These are phyloP conservation scores for Inonotus hispidus DNA, from an alignment of 1,284 basidiomycete genomes.

Conservation along the genomic window DNA sequence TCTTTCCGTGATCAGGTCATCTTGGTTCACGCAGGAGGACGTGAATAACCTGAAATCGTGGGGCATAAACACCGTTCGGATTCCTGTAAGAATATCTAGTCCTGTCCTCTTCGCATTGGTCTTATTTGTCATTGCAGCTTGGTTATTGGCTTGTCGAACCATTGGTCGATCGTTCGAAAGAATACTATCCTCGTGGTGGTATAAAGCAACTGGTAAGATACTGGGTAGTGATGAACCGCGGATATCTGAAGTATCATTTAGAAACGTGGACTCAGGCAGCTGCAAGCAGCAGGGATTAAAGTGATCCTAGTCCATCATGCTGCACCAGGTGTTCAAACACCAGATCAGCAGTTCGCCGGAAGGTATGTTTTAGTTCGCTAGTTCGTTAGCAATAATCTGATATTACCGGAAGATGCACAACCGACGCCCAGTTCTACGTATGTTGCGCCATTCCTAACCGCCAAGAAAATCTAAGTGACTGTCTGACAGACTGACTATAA, in stretches of 20 bases:
- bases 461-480: not conserved
- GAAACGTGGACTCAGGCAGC: slow-evolving; percentile 55
- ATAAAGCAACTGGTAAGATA: slow-evolving; percentile 50
- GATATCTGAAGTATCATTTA: slow-evolving; percentile 24
- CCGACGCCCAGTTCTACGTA: slow-evolving; percentile 70
- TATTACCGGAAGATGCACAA: slow-evolving; percentile 45
- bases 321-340: slow-evolving; percentile 61
- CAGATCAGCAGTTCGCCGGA: slow-evolving; percentile 61
- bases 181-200: slow-evolving; percentile 67
- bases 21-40: slow-evolving; percentile 66
- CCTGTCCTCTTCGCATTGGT: not conserved
- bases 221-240: not conserved
- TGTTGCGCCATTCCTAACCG: slow-evolving; percentile 21
- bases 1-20: slow-evolving; percentile 36
- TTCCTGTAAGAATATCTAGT: slow-evolving; percentile 47
- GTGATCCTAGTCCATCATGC: slow-evolving; percentile 75
- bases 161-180: slow-evolving; percentile 54
- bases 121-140: slow-evolving; percentile 37
- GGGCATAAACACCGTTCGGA: slow-evolving; percentile 69
- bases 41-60: slow-evolving; percentile 45
- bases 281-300: slow-evolving; percentile 55
- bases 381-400: not conserved
- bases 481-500: slow-evolving; percentile 53
- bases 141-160: slow-evolving; percentile 78
- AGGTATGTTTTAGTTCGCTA: slow-evolving; percentile 33